Conservation (phyloP, 768 basidiomycete genomes). For the Russula ochroleuca region DNA sequence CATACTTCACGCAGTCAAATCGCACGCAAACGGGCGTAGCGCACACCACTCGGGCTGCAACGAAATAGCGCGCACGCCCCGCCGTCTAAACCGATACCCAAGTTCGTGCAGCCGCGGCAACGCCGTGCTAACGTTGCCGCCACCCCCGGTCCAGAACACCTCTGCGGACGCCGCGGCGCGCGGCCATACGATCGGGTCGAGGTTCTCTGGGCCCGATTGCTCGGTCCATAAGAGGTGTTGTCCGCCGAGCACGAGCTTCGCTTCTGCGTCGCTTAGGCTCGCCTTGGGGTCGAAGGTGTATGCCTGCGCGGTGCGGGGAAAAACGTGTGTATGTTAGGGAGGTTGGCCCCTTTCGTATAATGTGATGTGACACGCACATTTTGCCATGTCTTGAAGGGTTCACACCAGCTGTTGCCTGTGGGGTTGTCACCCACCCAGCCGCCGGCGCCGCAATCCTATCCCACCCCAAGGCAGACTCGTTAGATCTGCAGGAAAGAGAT, state of each 20-base stretch:
- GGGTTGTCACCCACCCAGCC: constrained; percentile 56
- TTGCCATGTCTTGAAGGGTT: constrained; percentile 79
- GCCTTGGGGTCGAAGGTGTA: constrained; percentile 70
- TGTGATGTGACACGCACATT: constrained; percentile 40
- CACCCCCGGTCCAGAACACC: constrained; percentile 67
- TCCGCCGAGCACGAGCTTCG: constrained; percentile 62
- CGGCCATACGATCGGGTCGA: constrained; percentile 70
- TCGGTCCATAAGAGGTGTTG: constrained; percentile 73
- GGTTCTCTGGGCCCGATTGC: constrained; percentile 62
- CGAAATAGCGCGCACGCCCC: constrained; percentile 36
- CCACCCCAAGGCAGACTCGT: not conserved
- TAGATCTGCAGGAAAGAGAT: not conserved
- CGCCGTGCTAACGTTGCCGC: constrained; percentile 38
- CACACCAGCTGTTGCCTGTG: constrained; percentile 62
- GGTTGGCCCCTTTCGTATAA: too few species aligned
- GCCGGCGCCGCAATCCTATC: constrained; percentile 64
- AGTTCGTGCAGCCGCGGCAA: constrained; percentile 58
- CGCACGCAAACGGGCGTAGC: constrained; percentile 31
- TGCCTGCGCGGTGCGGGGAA: constrained; percentile 34
- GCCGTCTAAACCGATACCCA: constrained; percentile 34
- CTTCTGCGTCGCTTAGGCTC: constrained; percentile 47
- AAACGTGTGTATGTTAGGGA: too few species aligned
- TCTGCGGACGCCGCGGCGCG: constrained; percentile 68
- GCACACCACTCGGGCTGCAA: constrained; percentile 44
- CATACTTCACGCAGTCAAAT: not conserved